These are phyloP conservation scores for Amylocarpus encephaloides DNA, from an alignment of 2,329 filamentous ascomycete species.

Conservation along the genomic window DNA sequence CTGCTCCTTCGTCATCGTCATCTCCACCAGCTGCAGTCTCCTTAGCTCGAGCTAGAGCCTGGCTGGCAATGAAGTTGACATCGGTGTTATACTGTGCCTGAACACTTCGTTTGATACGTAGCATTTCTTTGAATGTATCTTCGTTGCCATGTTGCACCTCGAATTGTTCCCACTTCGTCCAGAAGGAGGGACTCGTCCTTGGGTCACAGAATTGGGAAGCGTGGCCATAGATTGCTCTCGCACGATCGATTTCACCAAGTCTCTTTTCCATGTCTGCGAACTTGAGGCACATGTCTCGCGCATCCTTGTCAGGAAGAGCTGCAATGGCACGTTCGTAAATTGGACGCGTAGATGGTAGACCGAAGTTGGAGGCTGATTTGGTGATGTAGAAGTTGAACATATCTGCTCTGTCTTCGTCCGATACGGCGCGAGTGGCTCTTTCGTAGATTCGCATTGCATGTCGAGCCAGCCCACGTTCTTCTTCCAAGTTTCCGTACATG, in stretches of 20 bases:
- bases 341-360: slow-evolving; percentile 83
- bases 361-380: slow-evolving; percentile 96
- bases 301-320: slow-evolving; percentile 86
- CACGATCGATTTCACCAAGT: slow-evolving; percentile 88
- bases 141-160: slow-evolving; percentile 98
- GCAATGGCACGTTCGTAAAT: slow-evolving; percentile 97
- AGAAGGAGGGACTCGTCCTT: slow-evolving; percentile 81
- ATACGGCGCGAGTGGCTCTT: slow-evolving; percentile 86
- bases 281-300: slow-evolving; percentile 96
- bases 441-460: slow-evolving; percentile 99
- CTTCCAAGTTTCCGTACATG: slow-evolving; percentile 97
- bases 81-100: slow-evolving; percentile 98
- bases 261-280: slow-evolving; percentile 96
- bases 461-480: slow-evolving; percentile 86
- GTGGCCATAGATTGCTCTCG: slow-evolving; percentile 91
- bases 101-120: slow-evolving; percentile 93
- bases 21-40: slow-evolving; percentile 35
- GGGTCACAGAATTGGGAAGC: slow-evolving; percentile 97
- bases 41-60: slow-evolving; percentile 67
- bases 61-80: slow-evolving; percentile 95
- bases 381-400: slow-evolving; percentile 99
- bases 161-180: slow-evolving; percentile 95
- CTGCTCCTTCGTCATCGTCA: slow-evolving; percentile 44
- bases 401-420: slow-evolving; percentile 87
- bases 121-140: slow-evolving; percentile 99